Evolutionary conservation across 257 asterid genomes (phyloP), one percentile per base, ranked within the genome.

Genomic region (Capsicum rhomboideum): DNA sequence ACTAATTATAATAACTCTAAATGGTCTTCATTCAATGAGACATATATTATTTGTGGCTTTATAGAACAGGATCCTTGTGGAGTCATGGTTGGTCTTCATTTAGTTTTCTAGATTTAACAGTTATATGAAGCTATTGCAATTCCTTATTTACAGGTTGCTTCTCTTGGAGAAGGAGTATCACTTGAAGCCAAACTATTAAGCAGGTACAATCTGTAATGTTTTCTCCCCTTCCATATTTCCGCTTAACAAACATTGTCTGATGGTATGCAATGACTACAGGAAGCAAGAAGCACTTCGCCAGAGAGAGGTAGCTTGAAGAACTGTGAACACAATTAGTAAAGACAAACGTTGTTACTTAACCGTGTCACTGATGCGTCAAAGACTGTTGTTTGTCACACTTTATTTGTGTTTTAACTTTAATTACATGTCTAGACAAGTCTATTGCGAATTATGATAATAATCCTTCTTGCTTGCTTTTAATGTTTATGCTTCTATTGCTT

Each of bases 271-370:
- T 87, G 84, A 75, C 88, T 90, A 83, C 97, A 97, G 99, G 92
- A 97, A 97, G 92, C 99, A 97, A 92, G 99, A 98, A 83, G 96
- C 97, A 86, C 91, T 95, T 77, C 93, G 96, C 53, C 98, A 95
- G 88, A 93, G 98, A 90, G 99, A 97, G 98, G 99, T 97, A 84
- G 85, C 53, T 37, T 66, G 46, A 26, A 34, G 79, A 68, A 49
- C 58, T 79, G 46, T 83, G 83, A 40, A 61, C 21, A 2, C 46
- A 50, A 68, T 46, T 54, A 37, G 46, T 81, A 8, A 64, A 67
- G 56, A 50, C 61, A 50, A 21, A 52, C 68, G 44, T 84, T 17
- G 46, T 67, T 28, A 20, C 53, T 79, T 34, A 42, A 17, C 59
- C 59, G 59, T 20, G 31, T 63, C 55, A 37, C 37, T 53, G 85